A percentile compares a stretch with the other conserved stretches of the same genome.
phyloP scores from a whole-genome alignment of 1,284 basidiomycete species.

The Sphagnurus paluster region DNA sequence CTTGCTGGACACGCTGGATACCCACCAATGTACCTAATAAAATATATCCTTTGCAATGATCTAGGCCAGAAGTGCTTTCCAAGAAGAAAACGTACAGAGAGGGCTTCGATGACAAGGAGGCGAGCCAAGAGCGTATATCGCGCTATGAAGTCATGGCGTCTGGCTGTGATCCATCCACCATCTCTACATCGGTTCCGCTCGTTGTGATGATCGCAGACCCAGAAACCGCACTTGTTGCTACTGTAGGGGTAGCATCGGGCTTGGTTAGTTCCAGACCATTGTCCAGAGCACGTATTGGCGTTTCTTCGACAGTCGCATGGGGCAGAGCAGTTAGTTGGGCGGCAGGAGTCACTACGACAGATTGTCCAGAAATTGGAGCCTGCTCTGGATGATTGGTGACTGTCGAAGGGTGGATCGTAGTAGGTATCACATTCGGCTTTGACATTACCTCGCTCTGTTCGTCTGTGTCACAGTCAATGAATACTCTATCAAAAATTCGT shows the following conservation, averaged over 20 bases:
- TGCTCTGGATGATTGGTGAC: constrained; percentile 13
- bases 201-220: constrained; percentile 5
- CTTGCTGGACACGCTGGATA: constrained; percentile 15
- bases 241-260: constrained; percentile 1
- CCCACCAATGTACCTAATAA: constrained; percentile 13
- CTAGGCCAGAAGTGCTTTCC: constrained; percentile 4
- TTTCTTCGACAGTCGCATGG: constrained; percentile 14
- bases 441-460: constrained; percentile 16
- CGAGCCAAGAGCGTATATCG: constrained; percentile 2
- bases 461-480: constrained; percentile 19
- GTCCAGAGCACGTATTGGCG: constrained; percentile 10
- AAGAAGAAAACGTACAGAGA: constrained; percentile 8
- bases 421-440: constrained; percentile 10
- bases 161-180: constrained; percentile 15
- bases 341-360: constrained; percentile 13
- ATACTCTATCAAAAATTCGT: constrained; percentile 8
- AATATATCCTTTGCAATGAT: constrained; percentile 13
- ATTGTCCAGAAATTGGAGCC: constrained; percentile 8
- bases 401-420: constrained; percentile 20
- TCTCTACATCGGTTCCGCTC: constrained; percentile 17
- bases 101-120: constrained; percentile 4
- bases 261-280: constrained; percentile 10
- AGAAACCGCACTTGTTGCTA: constrained; percentile 1
- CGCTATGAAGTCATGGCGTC: constrained; percentile 7
- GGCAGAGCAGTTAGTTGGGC: constrained; percentile 13